Evolutionary conservation across 345 rosid genomes (phyloP).

Genomic region (Corchorus olitorius): DNA sequence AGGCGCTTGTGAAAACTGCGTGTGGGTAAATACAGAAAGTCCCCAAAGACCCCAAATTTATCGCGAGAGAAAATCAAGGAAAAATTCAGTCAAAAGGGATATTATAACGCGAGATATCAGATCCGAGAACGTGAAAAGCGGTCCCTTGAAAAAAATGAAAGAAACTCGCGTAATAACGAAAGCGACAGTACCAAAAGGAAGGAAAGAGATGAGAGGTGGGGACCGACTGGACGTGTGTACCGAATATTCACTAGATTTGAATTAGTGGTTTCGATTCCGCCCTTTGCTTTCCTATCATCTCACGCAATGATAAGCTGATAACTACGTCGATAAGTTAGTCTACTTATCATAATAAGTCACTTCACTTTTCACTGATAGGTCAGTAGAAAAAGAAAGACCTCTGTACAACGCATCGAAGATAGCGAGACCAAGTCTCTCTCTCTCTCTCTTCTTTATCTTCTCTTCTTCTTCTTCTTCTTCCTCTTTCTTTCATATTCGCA

Average conservation of each 20-base stretch:
- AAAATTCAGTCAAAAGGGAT: background rate
- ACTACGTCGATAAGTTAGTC: fast-evolving
- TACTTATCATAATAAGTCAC: fast-evolving
- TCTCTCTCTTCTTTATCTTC: conserved; percentile 39
- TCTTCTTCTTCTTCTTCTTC: conserved; percentile 21
- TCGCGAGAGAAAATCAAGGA: background rate
- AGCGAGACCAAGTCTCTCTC: conserved; percentile 63
- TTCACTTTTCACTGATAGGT: conserved; percentile 25
- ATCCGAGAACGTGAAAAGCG: background rate
- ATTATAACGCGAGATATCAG: conserved; percentile 11
- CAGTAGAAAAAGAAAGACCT: conserved; percentile 44
- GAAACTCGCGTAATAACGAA: conserved; percentile 23
- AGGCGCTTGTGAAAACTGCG: background rate
- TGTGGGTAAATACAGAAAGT: background rate
- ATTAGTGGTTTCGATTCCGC: conserved; percentile 71
- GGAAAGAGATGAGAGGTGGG: conserved; percentile 22
- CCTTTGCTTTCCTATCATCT: conserved; percentile 21
- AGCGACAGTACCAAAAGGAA: conserved; percentile 36
- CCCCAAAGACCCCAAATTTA: background rate
- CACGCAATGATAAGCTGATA: conserved; percentile 24
- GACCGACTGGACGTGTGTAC: conserved; percentile 60
- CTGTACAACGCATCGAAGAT: conserved; percentile 87
- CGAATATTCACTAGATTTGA: conserved; percentile 74
- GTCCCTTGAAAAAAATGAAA: background rate
- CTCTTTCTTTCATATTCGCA: conserved; percentile 30